Percentiles rank a stretch among this genome's conserved stretches.
These are phyloP conservation scores for Talaromyces sp. DNA, from an alignment of 2,329 filamentous ascomycete species.

Conservation along the genomic window DNA sequence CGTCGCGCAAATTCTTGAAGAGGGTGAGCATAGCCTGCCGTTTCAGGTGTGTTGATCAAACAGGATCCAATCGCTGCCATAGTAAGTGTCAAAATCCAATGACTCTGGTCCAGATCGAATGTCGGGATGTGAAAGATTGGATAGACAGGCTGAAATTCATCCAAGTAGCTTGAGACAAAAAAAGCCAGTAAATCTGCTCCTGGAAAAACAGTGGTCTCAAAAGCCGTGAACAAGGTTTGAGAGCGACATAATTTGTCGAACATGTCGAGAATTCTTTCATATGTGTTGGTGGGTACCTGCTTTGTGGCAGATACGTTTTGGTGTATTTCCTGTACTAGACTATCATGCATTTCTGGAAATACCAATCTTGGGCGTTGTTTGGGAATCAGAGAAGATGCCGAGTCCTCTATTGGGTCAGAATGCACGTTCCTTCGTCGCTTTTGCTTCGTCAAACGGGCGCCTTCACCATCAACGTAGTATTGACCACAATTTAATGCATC, in stretches of 20 bases:
- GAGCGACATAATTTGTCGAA: constrained; percentile 35
- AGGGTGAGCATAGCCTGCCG: constrained; percentile 32
- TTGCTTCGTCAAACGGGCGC: constrained; percentile 29
- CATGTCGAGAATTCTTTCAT: constrained; percentile 31
- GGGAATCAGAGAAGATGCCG: constrained; percentile 13
- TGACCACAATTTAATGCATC: constrained; percentile 29
- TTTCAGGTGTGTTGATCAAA: constrained; percentile 29
- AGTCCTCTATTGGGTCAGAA: constrained; percentile 18
- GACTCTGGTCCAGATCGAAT: constrained; percentile 36
- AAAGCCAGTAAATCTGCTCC: constrained; percentile 27
- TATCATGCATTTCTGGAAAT: constrained; percentile 27
- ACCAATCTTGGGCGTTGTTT: background rate
- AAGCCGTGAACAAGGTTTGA: constrained; percentile 33
- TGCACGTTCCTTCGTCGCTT: constrained; percentile 26
- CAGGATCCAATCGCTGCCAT: constrained; percentile 44
- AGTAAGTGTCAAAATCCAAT: constrained; percentile 44
- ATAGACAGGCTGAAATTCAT: constrained; percentile 41
- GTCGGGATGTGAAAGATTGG: constrained; percentile 42
- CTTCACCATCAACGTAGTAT: constrained; percentile 31
- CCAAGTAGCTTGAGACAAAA: constrained; percentile 40
- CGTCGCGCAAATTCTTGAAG: constrained; percentile 46
- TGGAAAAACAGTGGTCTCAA: constrained; percentile 35
- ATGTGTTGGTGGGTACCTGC: constrained; percentile 28
- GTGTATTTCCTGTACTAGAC: constrained; percentile 22
- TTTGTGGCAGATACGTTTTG: constrained; percentile 21